These are phyloP conservation scores for Ophiocordyceps camponoti-floridani DNA, from an alignment of 2,329 filamentous ascomycete species.

Conservation along the genomic window DNA sequence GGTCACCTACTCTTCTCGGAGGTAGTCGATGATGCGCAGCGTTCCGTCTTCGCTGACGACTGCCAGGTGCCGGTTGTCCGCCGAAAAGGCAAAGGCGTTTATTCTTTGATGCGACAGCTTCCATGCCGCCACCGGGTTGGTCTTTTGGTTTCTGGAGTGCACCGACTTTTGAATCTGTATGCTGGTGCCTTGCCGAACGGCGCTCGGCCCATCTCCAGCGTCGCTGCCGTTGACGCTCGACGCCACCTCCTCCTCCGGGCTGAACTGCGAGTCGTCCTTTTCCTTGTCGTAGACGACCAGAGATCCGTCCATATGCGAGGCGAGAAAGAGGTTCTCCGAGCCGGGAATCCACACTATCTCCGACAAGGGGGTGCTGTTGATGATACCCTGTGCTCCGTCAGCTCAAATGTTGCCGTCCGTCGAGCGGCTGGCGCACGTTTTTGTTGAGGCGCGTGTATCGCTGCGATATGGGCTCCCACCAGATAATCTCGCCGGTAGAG, in stretches of 20 bases:
- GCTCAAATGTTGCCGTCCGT: background rate
- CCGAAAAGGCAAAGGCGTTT: conserved; percentile 83
- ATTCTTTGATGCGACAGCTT: conserved; percentile 81
- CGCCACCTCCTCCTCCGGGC: conserved; percentile 41
- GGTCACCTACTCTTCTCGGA: conserved; percentile 62
- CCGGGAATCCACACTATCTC: conserved; percentile 88
- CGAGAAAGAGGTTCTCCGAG: conserved; percentile 83
- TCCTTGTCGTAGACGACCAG: conserved; percentile 95
- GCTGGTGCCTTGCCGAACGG: conserved; percentile 17
- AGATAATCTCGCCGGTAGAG: conserved; percentile 90
- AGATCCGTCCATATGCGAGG: conserved; percentile 79
- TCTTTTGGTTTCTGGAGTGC: conserved; percentile 82
- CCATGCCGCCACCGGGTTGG: conserved; percentile 84
- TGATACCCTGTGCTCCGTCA: conserved; percentile 44
- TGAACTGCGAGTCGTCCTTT: conserved; percentile 72
- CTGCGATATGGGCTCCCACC: conserved; percentile 95
- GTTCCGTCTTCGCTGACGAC: conserved; percentile 85
- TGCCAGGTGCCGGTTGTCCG: conserved; percentile 71
- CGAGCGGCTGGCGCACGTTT: conserved; percentile 41
- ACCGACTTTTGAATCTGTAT: conserved; percentile 79
- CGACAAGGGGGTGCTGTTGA: conserved; percentile 71
- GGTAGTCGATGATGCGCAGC: conserved; percentile 76
- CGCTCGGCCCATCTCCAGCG: conserved; percentile 16
- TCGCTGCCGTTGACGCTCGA: conserved; percentile 48
- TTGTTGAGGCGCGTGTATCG: conserved; percentile 94